These are phyloP conservation scores for Coemansia sp. DNA, from an alignment of 192 early-diverging fungal species.

Conservation along the genomic window DNA sequence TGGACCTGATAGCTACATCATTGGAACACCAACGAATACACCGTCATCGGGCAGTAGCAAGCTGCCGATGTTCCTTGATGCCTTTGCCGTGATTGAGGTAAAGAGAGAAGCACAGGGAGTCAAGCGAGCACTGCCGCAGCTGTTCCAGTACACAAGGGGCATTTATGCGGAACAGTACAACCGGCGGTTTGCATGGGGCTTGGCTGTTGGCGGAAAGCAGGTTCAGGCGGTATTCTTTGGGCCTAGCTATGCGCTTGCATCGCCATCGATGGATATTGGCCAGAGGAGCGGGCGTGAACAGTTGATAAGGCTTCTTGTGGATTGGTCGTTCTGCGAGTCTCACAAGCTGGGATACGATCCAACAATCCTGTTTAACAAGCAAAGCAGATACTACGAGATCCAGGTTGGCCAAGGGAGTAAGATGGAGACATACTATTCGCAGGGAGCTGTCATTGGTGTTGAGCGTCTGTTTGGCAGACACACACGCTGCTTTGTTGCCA, in stretches of 20 bases:
- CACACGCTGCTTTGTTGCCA: slow-evolving; percentile 19
- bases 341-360: slow-evolving; percentile 13
- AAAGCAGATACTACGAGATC: no score
- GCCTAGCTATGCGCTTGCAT: neutral
- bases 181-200: slow-evolving; percentile 15
- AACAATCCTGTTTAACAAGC: neutral
- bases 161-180: slow-evolving; percentile 10
- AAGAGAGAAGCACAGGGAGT: neutral
- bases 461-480: slow-evolving; percentile 17
- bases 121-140: slow-evolving; percentile 4
- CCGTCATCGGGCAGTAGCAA: neutral
- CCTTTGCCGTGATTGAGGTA: neutral
- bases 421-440: neutral
- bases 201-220: neutral
- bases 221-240: neutral
- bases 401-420: no score
- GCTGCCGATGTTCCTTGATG: neutral
- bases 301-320: slow-evolving; percentile 6
- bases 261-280: slow-evolving; percentile 7
- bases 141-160: slow-evolving; percentile 5
- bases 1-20: neutral
- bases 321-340: slow-evolving; percentile 11
- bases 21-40: neutral
- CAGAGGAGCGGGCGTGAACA: neutral
- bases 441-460: neutral